Conservation (phyloP, 495 filamentous ascomycete genomes). For the Aspergillus affinis region DNA sequence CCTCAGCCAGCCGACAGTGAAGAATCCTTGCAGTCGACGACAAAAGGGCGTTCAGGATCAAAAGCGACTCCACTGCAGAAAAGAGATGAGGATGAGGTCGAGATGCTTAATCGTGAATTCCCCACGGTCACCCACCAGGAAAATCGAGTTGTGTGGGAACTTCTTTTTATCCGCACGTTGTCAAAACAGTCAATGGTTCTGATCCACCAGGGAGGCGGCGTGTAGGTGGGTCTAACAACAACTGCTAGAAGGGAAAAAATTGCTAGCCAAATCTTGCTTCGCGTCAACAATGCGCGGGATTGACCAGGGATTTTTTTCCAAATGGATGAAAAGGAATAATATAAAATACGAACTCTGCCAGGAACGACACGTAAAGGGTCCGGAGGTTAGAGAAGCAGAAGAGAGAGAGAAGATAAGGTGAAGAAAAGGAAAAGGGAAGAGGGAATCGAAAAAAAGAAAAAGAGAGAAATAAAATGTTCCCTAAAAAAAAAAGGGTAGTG, state of each 20-base stretch:
- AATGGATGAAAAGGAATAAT: conserved; percentile 21
- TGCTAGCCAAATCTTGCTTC: conserved; percentile 35
- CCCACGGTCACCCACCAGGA: conserved; percentile 48
- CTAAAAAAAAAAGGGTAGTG: conserved; percentile 22
- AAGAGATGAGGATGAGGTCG: conserved; percentile 32
- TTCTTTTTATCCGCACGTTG: conserved; percentile 50
- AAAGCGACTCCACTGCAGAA: conserved; percentile 32
- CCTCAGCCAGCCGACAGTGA: conserved; percentile 9
- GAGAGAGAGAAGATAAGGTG: conserved; percentile 17
- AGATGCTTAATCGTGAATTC: conserved; percentile 48
- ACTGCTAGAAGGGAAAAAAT: conserved; percentile 36
- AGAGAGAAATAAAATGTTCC: conserved; percentile 19
- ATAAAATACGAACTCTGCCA: conserved; percentile 22
- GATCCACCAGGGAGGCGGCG: conserved; percentile 48
- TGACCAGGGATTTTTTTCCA: conserved; percentile 26
- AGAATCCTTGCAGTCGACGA: conserved; percentile 26
- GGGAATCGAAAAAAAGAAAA: conserved; percentile 19
- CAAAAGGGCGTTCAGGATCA: conserved; percentile 28
- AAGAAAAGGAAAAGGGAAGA: conserved; percentile 19
- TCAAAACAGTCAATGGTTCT: conserved; percentile 43
- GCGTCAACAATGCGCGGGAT: conserved; percentile 42
- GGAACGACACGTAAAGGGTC: conserved; percentile 29
- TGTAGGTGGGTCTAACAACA: conserved; percentile 46
- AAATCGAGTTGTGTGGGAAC: conserved; percentile 43
- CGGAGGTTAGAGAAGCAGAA: conserved; percentile 26